These are phyloP conservation scores for Saccharomycopsis crataegensis DNA, from an alignment of 1,139 yeast species.

Conservation along the genomic window DNA sequence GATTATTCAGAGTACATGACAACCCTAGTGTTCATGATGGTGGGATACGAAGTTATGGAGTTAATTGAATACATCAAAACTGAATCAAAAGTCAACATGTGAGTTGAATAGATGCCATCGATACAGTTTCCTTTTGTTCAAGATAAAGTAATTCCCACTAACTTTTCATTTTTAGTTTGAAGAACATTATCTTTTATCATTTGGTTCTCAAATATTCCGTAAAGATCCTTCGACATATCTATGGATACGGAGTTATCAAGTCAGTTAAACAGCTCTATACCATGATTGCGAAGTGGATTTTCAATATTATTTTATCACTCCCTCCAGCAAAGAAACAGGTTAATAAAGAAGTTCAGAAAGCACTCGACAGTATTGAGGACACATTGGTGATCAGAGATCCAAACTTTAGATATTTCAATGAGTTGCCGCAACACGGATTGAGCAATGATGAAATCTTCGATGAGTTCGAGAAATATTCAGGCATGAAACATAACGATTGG, in stretches of 20 bases:
- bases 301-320: constrained; percentile 35
- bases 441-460: constrained; percentile 34
- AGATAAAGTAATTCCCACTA: neutral
- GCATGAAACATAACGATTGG: constrained; percentile 70
- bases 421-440: constrained; percentile 54
- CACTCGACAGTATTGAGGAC: constrained; percentile 43
- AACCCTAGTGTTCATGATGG: neutral
- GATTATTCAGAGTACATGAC: constrained; percentile 2
- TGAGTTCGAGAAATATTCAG: constrained; percentile 43
- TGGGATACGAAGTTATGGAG: constrained; percentile 6
- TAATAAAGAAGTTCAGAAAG: constrained; percentile 48
- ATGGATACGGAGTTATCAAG: constrained; percentile 37
- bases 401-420: constrained; percentile 38
- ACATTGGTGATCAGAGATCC: constrained; percentile 48
- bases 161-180: neutral
- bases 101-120: neutral
- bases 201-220: constrained; percentile 18
- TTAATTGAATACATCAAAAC: neutral
- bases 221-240: constrained; percentile 21
- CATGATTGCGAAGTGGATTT: constrained; percentile 25
- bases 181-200: constrained; percentile 21
- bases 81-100: constrained; percentile 6
- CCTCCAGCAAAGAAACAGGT: constrained; percentile 54
- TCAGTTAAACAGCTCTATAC: constrained; percentile 23
- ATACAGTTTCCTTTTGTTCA: neutral